Base-by-base conservation (phyloP, 768 basidiomycete genomes). In the Tubosaeta sp. region DNA sequence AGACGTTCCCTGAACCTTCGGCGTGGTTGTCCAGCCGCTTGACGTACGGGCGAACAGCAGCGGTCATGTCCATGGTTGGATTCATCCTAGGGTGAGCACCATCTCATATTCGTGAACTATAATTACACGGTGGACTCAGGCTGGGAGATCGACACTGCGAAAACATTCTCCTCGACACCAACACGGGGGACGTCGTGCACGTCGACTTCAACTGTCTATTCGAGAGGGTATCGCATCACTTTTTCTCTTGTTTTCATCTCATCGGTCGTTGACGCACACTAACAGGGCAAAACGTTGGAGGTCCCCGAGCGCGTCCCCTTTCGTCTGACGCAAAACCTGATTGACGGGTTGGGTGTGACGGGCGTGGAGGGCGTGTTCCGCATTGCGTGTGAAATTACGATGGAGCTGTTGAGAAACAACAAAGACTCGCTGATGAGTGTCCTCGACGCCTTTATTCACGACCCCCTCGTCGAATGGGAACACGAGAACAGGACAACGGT, bases 51-150 rank as follows among this genome's bases (percentile, higher is more conserved):
- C 79, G 95, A 39, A 97, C 95, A 0, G 82, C 89, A 0, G 97
- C 95, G 0, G 97, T 98, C 49, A 98, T 97, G 87, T 97, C 90
- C 1, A 98, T 99, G 90, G 90, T 98, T 19, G 97, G 97, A 11
- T 95, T 90, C 62, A 93, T 99, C 39, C 75, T 98, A 12, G 95
- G 95, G 93, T 95, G 57, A 43, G 25, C 13, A 5, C 17, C 16
- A 7, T 34, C 2, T 16, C 9, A 6, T 14, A 25, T 26, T 7
- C 45, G 11, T 5, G 19, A 16, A 13, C 11, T 4, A 11, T 9
- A n/a, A 37, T 37, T 16, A 9, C 29, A 29, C 9, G 29, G 5
- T 16, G 14, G 6, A n/a, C 13, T 3, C 16, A 95, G 95, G n/a
- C 76, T 99, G n/a, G 97, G 97, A 12, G 97, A 99, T 69, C 80